Evolutionary conservation across 345 rosid species (phyloP), one percentile per base, ranked within the genome.

Genomic region (Lumnitzera littorea): DNA sequence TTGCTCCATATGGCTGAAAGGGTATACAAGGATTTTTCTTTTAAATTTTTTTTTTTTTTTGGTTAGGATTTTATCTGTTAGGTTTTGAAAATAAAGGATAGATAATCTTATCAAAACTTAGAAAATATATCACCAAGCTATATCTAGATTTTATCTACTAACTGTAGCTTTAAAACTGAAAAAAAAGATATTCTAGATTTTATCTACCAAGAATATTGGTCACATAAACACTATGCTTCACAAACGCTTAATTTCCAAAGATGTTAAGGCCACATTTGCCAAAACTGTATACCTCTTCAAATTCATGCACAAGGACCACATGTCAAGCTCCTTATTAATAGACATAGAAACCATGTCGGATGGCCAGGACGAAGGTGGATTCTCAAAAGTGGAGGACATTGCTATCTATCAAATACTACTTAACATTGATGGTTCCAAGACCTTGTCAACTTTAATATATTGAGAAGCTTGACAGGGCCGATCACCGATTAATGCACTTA

Each of bases 201-300:
- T 20, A 20, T 1, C 20, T 20, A 20, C 20, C 20, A 20, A 20
- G 20, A 20, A 20, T 20, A 20, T 20, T 20, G 79, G 82, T 5
- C 82, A 74, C 62, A 62, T 74, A 15, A 78, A 68, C 27, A 76
- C 76, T 6, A 51, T 71, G 60, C 58, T 78, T 25, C 69, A 74
- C 46, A 78, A 74, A 36, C 78, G 78, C 10, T 60, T 78, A n/a
- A 57, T 56, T 47, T 60, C 61, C 53, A 65, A 65, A 62, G 74
- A 76, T 20, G 66, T 78, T 15, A 71, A 60, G 11, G 59, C 54
- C 53, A 65, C 76, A 6, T 41, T 74, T 2, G 74, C 61, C 4
- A 53, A 57, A 48, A 74, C 76, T 20, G 46, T 31, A 12, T 62
- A 13, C 68, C 56, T 69, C 46, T 14, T 50, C 51, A 65, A 51